Percentiles rank a stretch among this genome's conserved stretches.
Evolutionary conservation across 768 basidiomycete species (phyloP).

Genomic region (Pleurotus sapidus): DNA sequence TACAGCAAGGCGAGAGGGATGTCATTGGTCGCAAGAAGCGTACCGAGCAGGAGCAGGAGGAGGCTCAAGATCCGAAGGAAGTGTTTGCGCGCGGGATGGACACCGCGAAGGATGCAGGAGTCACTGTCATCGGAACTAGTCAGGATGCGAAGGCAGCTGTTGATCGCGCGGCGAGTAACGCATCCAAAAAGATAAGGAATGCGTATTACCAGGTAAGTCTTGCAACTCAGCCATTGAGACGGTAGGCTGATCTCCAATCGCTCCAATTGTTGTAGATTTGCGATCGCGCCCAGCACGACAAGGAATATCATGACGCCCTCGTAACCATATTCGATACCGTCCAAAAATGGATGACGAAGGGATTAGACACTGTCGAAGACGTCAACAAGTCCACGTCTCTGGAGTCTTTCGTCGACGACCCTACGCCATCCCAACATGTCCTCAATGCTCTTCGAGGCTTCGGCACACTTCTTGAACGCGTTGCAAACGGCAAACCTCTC

Average conservation of each 20-base stretch:
- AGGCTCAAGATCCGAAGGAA: constrained; percentile 43
- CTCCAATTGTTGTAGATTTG: constrained; percentile 57
- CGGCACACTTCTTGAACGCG: constrained; percentile 47
- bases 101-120: constrained; percentile 54
- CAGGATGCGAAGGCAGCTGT: constrained; percentile 39
- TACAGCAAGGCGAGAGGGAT: constrained; percentile 60
- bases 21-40: constrained; percentile 51
- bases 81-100: constrained; percentile 71
- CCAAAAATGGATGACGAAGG: constrained; percentile 53
- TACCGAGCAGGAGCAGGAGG: constrained; percentile 42
- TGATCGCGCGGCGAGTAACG: constrained; percentile 43
- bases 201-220: constrained; percentile 47
- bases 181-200: constrained; percentile 40
- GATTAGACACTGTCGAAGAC: constrained; percentile 46
- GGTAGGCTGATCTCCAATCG: no score
- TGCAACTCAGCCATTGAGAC: no score
- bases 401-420: constrained; percentile 56
- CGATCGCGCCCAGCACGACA: constrained; percentile 61
- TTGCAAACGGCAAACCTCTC: constrained; percentile 45
- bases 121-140: constrained; percentile 49
- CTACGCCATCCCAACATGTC: constrained; percentile 61
- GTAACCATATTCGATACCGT: constrained; percentile 54
- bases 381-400: constrained; percentile 43
- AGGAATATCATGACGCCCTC: constrained; percentile 54
- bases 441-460: constrained; percentile 47